Evolutionary conservation across 2,329 filamentous ascomycete species (phyloP), one percentile per base, ranked within the genome.

Genomic region (Bipolaris sorokiniana): DNA sequence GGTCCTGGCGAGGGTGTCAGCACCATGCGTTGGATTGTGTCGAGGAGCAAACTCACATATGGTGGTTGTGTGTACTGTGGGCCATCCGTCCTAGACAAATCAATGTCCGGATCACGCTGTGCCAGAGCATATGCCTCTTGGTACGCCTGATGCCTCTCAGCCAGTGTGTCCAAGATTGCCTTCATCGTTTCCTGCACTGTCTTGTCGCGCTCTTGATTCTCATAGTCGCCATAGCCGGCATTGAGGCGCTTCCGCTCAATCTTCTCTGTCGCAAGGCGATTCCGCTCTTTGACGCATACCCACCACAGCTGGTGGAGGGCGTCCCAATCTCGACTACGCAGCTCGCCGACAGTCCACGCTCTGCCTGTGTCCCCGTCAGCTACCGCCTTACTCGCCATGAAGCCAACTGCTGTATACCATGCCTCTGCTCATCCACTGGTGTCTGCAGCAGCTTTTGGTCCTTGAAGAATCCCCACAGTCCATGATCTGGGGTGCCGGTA

Each of bases 261-360:
- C 51, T 83, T 82, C 65, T 89, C 88, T 28, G 96, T 98, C n/a
- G 87, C 83, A 67, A 98, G 86, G 66, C 91, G 86, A 79, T 99
- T 99, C 69, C 90, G 84, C 80, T 99, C 95, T 80, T 91, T 92
- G 58, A 90, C 85, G 75, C 95, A 98, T 53, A 92, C 86, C 92
- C 93, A 99, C 92, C 94, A 99, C 71, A 99, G 83, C 60, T 83
- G 82, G 77, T 98, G 93, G 68, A 99, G 80, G 76, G 98, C 93
- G 60, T 97, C 91, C 91, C 92, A 99, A 62, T 89, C 92, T 80
- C 97, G 97, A 62, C 85, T 83, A 62, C 93, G 86, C 70, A 99
- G 82, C 80, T 99, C 95, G 78, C 91, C 86, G 7, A 90, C 87
- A 10, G 84, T 87, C 95, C 95, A 99, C 26, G 87, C 82, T 51